Evolutionary conservation across 1,284 basidiomycete genomes (phyloP).

Genomic region (Mycena citricolor): DNA sequence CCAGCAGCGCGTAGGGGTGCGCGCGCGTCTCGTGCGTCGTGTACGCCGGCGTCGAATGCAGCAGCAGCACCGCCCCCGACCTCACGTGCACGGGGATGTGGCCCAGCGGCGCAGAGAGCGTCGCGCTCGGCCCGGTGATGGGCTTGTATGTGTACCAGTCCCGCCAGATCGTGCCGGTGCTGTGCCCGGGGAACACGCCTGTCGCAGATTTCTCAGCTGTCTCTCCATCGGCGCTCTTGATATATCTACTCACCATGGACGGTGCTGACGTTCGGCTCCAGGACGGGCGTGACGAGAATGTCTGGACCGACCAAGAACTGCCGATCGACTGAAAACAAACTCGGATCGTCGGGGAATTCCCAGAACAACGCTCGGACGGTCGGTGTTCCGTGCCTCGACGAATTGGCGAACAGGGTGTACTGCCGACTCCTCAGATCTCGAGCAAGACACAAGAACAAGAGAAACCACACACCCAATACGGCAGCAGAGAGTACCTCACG

Average conservation of each 20-base stretch:
- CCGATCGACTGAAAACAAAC: conserved; percentile 60
- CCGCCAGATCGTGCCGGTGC: conserved; percentile 62
- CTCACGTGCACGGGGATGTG: conserved; percentile 73
- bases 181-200: conserved; percentile 66
- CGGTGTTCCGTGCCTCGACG: conserved; percentile 62
- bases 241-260: conserved; percentile 45
- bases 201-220: background rate
- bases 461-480: conserved; percentile 62
- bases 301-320: conserved; percentile 73
- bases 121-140: conserved; percentile 42
- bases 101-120: conserved; percentile 57
- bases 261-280: conserved; percentile 51
- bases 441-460: conserved; percentile 5
- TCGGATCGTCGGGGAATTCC: conserved; percentile 70
- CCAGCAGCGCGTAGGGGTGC: conserved; percentile 54
- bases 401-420: conserved; percentile 76
- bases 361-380: conserved; percentile 74
- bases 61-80: conserved; percentile 55
- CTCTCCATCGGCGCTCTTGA: too few species aligned
- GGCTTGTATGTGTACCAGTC: conserved; percentile 74
- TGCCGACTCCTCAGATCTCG: conserved; percentile 27
- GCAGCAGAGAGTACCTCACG: conserved; percentile 65
- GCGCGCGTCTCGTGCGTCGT: conserved; percentile 58
- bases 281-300: conserved; percentile 73
- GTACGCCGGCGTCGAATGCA: conserved; percentile 56